Percentiles rank a stretch among this genome's conserved stretches.
These are phyloP conservation scores for Mycena epipterygia DNA, from an alignment of 768 basidiomycete species.

Conservation along the genomic window DNA sequence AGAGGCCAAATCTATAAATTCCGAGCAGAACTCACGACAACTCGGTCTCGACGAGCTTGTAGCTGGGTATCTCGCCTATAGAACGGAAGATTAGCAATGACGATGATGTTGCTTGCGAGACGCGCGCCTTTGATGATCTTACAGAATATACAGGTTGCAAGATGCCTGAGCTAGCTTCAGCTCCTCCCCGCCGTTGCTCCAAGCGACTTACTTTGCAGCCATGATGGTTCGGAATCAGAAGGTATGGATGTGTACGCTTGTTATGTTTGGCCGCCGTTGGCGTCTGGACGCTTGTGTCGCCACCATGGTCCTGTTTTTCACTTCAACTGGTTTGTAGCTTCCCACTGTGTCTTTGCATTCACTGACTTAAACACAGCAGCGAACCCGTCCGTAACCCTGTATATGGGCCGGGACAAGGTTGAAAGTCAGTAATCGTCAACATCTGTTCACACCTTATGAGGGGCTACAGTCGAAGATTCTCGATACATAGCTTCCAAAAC, in stretches of 20 bases:
- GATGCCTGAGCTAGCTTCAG: slow-evolving; percentile 53
- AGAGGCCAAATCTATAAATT: neutral
- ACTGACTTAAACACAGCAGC: slow-evolving; percentile 6
- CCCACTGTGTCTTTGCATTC: slow-evolving; percentile 61
- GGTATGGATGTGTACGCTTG: neutral
- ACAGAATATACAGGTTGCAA: slow-evolving; percentile 89
- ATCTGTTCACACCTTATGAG: too few relatives aligned
- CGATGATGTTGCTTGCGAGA: neutral
- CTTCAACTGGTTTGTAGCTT: slow-evolving; percentile 65
- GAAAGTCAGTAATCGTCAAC: slow-evolving; percentile 74
- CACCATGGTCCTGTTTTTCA: slow-evolving; percentile 68
- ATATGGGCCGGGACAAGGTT: slow-evolving; percentile 98
- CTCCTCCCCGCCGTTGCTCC: neutral
- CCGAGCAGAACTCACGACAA: slow-evolving; percentile 58
- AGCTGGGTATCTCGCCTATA: slow-evolving; percentile 90
- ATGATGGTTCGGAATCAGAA: slow-evolving; percentile 36
- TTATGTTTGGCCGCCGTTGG: neutral
- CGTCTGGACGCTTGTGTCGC: neutral
- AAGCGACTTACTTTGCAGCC: slow-evolving; percentile 53
- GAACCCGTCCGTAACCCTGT: slow-evolving; percentile 76
- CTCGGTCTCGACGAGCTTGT: slow-evolving; percentile 85
- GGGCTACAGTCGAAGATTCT: too few relatives aligned
- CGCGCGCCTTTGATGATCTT: slow-evolving; percentile 89
- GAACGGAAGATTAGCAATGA: neutral
- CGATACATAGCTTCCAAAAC: neutral